Evolutionary conservation across 805 yeast species (phyloP).

Genomic region (Starmerella ratchasimensis): DNA sequence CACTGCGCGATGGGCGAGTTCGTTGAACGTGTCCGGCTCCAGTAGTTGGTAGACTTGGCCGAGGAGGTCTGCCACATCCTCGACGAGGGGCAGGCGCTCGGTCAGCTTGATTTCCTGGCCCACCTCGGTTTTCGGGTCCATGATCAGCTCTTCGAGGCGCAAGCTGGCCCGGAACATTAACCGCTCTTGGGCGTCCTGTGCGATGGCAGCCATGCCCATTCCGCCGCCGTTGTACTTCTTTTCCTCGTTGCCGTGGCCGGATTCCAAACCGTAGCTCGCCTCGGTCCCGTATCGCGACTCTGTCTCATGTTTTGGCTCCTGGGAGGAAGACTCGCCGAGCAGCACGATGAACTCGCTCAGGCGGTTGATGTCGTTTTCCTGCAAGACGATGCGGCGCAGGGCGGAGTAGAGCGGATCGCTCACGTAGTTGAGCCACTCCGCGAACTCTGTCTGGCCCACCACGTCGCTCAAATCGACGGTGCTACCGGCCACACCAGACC

Average conservation of each 20-base stretch:
- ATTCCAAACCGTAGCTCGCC: background rate
- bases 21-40: constrained; percentile 66
- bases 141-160: constrained; percentile 53
- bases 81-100: constrained; percentile 16
- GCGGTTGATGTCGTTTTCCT: constrained; percentile 52
- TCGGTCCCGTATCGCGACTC: background rate
- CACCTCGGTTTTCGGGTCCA: constrained; percentile 41
- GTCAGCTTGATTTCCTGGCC: constrained; percentile 40
- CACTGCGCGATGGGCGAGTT: constrained; percentile 73
- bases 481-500: too few relatives aligned
- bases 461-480: too few relatives aligned
- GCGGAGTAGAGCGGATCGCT: constrained; percentile 69
- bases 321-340: constrained; percentile 9
- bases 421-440: constrained; percentile 46
- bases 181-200: constrained; percentile 48
- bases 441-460: constrained; percentile 28
- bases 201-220: constrained; percentile 7
- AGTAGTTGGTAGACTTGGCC: constrained; percentile 70
- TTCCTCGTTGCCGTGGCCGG: background rate
- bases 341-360: constrained; percentile 49
- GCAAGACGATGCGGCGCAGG: constrained; percentile 49
- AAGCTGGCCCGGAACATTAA: constrained; percentile 66
- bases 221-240: background rate
- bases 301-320: background rate
- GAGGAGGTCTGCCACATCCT: constrained; percentile 45